Conservation (phyloP, 1,284 basidiomycete species). For the Kalmanozyma brasiliensis region DNA sequence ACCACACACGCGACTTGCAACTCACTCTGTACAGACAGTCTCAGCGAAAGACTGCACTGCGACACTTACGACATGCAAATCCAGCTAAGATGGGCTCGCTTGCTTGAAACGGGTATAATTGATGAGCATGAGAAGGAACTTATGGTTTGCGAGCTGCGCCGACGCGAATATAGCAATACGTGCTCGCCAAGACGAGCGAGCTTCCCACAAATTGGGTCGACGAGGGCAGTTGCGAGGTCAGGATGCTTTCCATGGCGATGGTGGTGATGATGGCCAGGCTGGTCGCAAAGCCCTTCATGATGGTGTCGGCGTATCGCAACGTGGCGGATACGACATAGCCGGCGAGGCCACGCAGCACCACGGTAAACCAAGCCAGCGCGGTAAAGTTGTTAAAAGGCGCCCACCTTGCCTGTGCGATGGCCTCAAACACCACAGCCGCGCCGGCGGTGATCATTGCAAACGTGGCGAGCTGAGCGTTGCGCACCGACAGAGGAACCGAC, state of each 20-base stretch:
- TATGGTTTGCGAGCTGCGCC: conserved; percentile 7
- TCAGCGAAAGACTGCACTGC: no score
- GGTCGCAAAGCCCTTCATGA: conserved; percentile 45
- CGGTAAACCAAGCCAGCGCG: conserved; percentile 28
- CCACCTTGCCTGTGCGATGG: conserved; percentile 7
- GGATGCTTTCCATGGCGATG: conserved; percentile 28
- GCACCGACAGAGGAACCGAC: conserved; percentile 33
- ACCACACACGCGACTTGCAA: no score
- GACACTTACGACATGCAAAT: no score
- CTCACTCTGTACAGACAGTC: no score
- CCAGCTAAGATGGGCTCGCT: no score
- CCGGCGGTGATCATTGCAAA: conserved; percentile 25
- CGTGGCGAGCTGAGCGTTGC: conserved; percentile 40
- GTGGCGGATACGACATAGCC: conserved; percentile 40
- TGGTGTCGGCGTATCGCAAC: conserved; percentile 41
- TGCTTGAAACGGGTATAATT: no score
- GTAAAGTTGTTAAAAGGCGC: conserved; percentile 26
- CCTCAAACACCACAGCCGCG: conserved; percentile 21
- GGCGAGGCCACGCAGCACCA: conserved; percentile 23
- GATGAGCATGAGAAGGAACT: no score
- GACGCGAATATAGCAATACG: conserved; percentile 23
- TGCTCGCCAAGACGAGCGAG: conserved; percentile 28
- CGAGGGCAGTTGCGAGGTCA: conserved; percentile 13
- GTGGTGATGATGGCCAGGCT: conserved; percentile 42
- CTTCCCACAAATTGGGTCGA: conserved; percentile 23